Percentiles rank a stretch among this genome's conserved stretches.
These are phyloP conservation scores for Coniosporium tulheliwenetii DNA, from an alignment of 2,329 filamentous ascomycete species.

Conservation along the genomic window DNA sequence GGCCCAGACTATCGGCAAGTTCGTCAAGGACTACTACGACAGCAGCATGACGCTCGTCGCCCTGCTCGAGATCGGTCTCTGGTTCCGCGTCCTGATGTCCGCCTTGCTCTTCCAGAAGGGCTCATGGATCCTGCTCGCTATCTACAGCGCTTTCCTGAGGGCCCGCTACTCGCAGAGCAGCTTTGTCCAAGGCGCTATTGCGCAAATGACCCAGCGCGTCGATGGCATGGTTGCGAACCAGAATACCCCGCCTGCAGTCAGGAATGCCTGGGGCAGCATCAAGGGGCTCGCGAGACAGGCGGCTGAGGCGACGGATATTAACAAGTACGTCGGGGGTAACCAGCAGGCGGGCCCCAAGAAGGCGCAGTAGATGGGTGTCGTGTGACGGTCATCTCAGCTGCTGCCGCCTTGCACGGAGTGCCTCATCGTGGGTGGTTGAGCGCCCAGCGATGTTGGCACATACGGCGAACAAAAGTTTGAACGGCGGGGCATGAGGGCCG, in stretches of 20 bases:
- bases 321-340: constrained; percentile 49
- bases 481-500: too few species aligned
- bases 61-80: constrained; percentile 72
- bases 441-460: too few species aligned
- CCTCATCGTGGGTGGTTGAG: too few species aligned
- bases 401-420: too few species aligned
- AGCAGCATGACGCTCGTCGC: constrained; percentile 88
- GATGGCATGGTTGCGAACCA: constrained; percentile 76
- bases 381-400: too few species aligned
- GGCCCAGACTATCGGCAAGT: constrained; percentile 72
- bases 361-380: constrained; percentile 31
- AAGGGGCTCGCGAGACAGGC: constrained; percentile 62
- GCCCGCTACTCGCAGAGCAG: constrained; percentile 78
- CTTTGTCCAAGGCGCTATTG: constrained; percentile 77
- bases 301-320: constrained; percentile 63
- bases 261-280: constrained; percentile 64
- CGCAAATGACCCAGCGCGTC: constrained; percentile 54
- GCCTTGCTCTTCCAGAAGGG: constrained; percentile 79
- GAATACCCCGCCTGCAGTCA: constrained; percentile 64
- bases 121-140: constrained; percentile 70
- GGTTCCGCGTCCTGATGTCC: constrained; percentile 66
- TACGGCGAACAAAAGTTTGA: too few species aligned
- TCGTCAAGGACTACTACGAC: constrained; percentile 98
- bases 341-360: constrained; percentile 44
- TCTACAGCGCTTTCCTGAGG: constrained; percentile 89